Percentiles rank a stretch among this genome's conserved stretches.
phyloP scores from a whole-genome alignment of 345 rosid species.

The Tarenaya hassleriana region DNA sequence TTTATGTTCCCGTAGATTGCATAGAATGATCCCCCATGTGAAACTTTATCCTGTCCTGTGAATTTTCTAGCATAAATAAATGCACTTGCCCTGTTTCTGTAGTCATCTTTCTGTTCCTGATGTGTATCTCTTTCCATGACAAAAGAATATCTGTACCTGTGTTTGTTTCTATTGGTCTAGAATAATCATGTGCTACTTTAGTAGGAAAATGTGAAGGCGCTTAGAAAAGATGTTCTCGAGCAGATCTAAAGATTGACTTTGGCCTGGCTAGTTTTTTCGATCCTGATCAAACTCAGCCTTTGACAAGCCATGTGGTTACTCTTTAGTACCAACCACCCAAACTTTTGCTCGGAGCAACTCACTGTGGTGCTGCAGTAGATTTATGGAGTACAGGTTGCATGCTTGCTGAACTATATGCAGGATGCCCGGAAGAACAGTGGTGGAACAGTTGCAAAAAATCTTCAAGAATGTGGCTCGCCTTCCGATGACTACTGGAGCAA shows the following conservation, averaged over 20 bases:
- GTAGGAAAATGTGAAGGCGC: neutral
- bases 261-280: conserved; percentile 76
- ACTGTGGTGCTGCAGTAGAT: conserved; percentile 65
- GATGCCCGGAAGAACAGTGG: conserved; percentile 96
- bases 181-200: neutral
- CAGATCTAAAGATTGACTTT: conserved; percentile 85
- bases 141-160: conserved; percentile 94
- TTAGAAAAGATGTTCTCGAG: neutral
- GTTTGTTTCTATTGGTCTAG: conserved; percentile 8
- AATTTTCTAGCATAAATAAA: too few relatives aligned
- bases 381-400: conserved; percentile 96
- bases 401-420: conserved; percentile 72
- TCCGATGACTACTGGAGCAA: conserved; percentile 73
- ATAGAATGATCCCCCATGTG: too few relatives aligned
- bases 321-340: conserved; percentile 98
- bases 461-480: conserved; percentile 93
- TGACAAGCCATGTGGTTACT: conserved; percentile 96
- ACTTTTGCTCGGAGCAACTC: conserved; percentile 78
- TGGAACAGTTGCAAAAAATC: conserved; percentile 91
- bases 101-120: conserved; percentile 42
- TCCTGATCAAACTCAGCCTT: conserved; percentile 39
- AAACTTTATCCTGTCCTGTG: too few relatives aligned
- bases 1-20: too few relatives aligned
- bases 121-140: conserved; percentile 92
- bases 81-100: neutral